phyloP scores from a whole-genome alignment of 2,329 filamentous ascomycete genomes.

The Canariomyces notabilis region DNA sequence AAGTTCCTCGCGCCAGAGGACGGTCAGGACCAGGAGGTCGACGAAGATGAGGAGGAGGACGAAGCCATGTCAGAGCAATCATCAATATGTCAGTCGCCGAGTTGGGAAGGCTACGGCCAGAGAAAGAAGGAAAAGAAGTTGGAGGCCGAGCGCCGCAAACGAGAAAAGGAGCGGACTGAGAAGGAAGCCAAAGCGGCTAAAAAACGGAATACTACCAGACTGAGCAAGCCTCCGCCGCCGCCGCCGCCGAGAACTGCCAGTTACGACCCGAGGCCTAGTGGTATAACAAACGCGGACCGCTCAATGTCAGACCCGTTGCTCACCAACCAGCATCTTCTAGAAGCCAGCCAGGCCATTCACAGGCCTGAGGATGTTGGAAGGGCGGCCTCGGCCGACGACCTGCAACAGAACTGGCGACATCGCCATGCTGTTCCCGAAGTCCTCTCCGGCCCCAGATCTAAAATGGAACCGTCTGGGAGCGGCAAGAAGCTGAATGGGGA shows the following conservation, averaged over 20 bases:
- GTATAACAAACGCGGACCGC: constrained; percentile 22
- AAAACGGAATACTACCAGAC: constrained; percentile 32
- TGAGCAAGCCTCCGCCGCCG: constrained; percentile 36
- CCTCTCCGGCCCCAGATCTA: constrained; percentile 1
- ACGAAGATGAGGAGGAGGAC: constrained; percentile 31
- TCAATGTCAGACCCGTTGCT: constrained; percentile 25
- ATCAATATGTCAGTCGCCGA: constrained; percentile 57
- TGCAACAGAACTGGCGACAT: constrained; percentile 11
- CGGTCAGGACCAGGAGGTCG: constrained; percentile 21
- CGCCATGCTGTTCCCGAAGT: constrained; percentile 13
- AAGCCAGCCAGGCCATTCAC: constrained; percentile 2
- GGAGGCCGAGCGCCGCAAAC: constrained; percentile 36
- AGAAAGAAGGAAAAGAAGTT: constrained; percentile 50
- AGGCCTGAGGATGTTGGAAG: constrained; percentile 11
- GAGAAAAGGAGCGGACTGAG: constrained; percentile 38
- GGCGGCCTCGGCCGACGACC: constrained; percentile 17
- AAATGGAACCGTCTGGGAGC: constrained; percentile 20
- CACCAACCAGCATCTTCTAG: constrained; percentile 9
- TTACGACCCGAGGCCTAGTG: constrained; percentile 6
- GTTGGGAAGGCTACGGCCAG: constrained; percentile 54
- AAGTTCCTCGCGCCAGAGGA: constrained; percentile 34
- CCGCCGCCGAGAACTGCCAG: constrained; percentile 25
- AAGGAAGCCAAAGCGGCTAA: constrained; percentile 35
- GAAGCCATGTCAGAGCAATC: constrained; percentile 39
- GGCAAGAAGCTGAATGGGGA: constrained; percentile 39